Base-by-base conservation (phyloP, 2,329 filamentous ascomycete genomes). In the Cladosporium colombiae region DNA sequence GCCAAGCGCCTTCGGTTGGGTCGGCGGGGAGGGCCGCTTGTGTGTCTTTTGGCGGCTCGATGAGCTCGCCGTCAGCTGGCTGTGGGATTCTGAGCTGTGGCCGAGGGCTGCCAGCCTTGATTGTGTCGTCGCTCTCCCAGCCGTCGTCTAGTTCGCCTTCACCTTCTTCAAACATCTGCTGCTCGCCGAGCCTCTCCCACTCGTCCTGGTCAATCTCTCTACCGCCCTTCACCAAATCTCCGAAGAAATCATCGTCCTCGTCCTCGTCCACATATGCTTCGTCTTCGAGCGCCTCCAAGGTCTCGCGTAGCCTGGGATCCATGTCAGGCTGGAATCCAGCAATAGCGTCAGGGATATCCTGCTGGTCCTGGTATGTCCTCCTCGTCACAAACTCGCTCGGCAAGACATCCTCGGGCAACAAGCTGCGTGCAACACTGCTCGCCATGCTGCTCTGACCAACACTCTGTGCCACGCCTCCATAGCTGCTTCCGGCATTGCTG, bases 261-360 rank as follows among this genome's bases (percentile, higher is more conserved):
- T 94, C 94, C 29, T 86, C 84, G 40, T 94, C 94, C 1, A 99
- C 93, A 75, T 92, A 99, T 2, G 91, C 94, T 27, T 99, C 95
- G 74, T 99, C 95, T 58, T 99, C 95, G 33, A 99, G 81, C 13
- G 95, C 95, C 79, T 97, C 93, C 27, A 99, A 81, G 5, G 93
- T 93, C 78, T 99, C 95, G 55, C 95, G 86, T 71, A 99, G 78
- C 46, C 94, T 85, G 2, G 93, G 93, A 74, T 99, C 96, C 95
- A 99, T 98, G 75, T 98, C 93, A 7, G 96, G 95, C 78, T 99
- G 91, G 78, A 99, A 97, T 0, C 95, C 95, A 2, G 91, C 90
- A 73, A 99, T 91, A 8, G 88, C 89, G 79, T 99, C 95, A 0
- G 95, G 95, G 0, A 98, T 82, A 73, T 97, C 87, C 78, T 99